phyloP scores from a whole-genome alignment of 106 monocot species.

The Dioscorea dumetorum region DNA sequence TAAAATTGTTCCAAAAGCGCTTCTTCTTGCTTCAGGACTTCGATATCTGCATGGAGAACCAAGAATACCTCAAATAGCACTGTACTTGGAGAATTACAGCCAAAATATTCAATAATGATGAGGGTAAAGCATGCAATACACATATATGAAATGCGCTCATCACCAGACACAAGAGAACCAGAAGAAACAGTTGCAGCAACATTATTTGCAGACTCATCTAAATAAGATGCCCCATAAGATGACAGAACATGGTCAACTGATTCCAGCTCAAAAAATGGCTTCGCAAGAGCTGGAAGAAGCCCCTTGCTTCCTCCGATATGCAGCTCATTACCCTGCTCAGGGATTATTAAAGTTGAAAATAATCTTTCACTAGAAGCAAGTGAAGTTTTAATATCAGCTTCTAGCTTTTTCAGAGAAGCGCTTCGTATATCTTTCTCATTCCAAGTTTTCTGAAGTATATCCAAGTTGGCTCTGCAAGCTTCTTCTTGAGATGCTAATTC shows the following conservation, averaged over 20 bases:
- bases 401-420: slow-evolving; percentile 60
- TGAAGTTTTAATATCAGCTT: slow-evolving; percentile 54
- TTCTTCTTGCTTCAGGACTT: no score
- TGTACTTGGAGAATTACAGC: no score
- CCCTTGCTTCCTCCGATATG: slow-evolving; percentile 37
- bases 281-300: slow-evolving; percentile 56
- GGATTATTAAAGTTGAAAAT: slow-evolving; percentile 51
- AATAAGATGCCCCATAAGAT: slow-evolving; percentile 28
- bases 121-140: no score
- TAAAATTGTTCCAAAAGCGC: no score
- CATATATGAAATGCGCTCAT: no score
- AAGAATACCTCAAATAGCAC: no score
- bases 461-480: slow-evolving; percentile 76
- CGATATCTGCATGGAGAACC: no score
- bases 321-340: slow-evolving; percentile 29
- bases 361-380: slow-evolving; percentile 52
- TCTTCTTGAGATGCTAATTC: slow-evolving; percentile 92
- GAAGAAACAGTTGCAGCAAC: slow-evolving; percentile 24
- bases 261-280: slow-evolving; percentile 72
- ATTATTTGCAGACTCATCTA: slow-evolving; percentile 17
- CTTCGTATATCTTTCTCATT: slow-evolving; percentile 58
- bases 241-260: slow-evolving; percentile 50
- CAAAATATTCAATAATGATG: no score
- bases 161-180: slow-evolving; percentile 39
- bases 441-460: slow-evolving; percentile 80